Conservation (phyloP, 2,329 filamentous ascomycete genomes). For the Rhynchosporium secalis region DNA sequence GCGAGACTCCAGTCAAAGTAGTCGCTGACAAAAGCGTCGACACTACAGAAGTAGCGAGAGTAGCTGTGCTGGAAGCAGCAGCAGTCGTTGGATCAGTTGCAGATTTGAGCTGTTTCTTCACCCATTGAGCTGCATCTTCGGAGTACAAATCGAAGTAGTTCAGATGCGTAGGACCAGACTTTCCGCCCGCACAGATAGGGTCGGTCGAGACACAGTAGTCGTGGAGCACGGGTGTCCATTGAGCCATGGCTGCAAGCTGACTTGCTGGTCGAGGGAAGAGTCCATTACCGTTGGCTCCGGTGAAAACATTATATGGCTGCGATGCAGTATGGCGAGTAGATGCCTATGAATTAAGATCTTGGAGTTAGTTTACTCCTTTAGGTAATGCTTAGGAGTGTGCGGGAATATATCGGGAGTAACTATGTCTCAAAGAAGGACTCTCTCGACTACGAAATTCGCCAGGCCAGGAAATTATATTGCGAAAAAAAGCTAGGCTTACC, state of each 20-base stretch:
- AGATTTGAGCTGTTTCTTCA: conserved; percentile 11
- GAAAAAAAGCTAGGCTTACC: too few species aligned
- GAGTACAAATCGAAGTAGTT: conserved; percentile 43
- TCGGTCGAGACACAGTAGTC: conserved; percentile 43
- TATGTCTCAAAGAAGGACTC: too few species aligned
- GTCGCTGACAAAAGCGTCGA: not conserved
- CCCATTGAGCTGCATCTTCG: conserved; percentile 12
- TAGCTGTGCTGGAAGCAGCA: not conserved
- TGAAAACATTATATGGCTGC: conserved; percentile 12
- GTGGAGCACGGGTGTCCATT: conserved; percentile 30
- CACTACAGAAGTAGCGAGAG: not conserved
- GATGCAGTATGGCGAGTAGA: conserved; percentile 11
- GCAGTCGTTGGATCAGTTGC: not conserved
- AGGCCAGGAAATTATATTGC: too few species aligned
- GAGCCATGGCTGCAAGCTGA: conserved; percentile 1
- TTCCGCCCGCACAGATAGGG: conserved; percentile 44
- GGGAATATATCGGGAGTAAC: too few species aligned
- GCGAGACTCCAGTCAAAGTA: not conserved
- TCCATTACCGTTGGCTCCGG: not conserved
- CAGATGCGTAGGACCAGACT: conserved; percentile 40
- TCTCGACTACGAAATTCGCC: too few species aligned
- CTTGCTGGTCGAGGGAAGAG: conserved; percentile 11
- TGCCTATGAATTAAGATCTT: not conserved
- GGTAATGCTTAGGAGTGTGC: too few species aligned
- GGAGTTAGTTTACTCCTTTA: too few species aligned